Conservation (phyloP, 257 asterid species). For the Cinchona pubescens region DNA sequence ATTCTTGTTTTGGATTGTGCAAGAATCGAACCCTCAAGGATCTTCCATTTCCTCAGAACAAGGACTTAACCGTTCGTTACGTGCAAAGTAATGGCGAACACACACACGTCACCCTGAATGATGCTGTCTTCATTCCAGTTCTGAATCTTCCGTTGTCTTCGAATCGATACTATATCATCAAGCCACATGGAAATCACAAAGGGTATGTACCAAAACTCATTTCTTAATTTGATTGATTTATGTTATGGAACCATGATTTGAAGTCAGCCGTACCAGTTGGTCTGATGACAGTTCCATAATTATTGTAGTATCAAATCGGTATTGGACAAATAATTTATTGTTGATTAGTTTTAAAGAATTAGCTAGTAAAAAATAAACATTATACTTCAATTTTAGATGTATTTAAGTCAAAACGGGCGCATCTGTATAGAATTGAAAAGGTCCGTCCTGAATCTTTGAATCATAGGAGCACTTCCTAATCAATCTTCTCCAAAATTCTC, state of each 20-base stretch:
- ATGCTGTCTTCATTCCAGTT: constrained; percentile 44
- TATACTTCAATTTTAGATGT: too few relatives aligned
- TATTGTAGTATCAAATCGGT: too few relatives aligned
- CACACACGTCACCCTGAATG: constrained; percentile 9
- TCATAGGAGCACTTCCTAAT: neutral
- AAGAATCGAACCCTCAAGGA: constrained; percentile 33
- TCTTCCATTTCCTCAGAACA: constrained; percentile 66
- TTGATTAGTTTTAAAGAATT: too few relatives aligned
- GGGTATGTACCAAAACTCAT: constrained; percentile 41
- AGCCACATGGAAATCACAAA: constrained; percentile 42
- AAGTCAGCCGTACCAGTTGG: too few relatives aligned
- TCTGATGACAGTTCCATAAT: too few relatives aligned
- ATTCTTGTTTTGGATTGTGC: constrained; percentile 50
- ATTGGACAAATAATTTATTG: too few relatives aligned
- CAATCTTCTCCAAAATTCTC: neutral
- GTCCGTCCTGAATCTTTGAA: too few relatives aligned
- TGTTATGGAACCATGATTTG: neutral
- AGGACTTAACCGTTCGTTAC: constrained; percentile 33
- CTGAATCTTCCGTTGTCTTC: constrained; percentile 53
- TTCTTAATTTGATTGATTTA: neutral
- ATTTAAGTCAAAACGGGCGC: too few relatives aligned
- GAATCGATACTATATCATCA: constrained; percentile 55
- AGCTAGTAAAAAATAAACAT: too few relatives aligned
- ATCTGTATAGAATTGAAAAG: too few relatives aligned
- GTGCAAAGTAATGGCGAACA: too few relatives aligned